A percentile compares a stretch with the other conserved stretches of the same genome.
These are phyloP conservation scores for Cryptosporidium viatorum DNA, from an alignment of 169 alveolate species.

Conservation along the genomic window DNA sequence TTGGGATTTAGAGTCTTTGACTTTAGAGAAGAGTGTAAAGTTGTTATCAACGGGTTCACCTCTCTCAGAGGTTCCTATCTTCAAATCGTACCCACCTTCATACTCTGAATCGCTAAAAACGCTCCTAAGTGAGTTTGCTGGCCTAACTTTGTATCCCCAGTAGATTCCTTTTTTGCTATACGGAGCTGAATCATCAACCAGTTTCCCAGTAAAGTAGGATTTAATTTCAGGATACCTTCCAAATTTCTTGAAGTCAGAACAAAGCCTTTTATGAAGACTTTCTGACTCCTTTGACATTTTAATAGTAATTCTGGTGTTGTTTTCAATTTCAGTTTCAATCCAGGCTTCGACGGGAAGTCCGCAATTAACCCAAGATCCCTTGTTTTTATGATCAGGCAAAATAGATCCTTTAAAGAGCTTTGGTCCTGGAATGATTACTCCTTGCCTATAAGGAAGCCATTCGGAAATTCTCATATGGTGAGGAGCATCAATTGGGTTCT, in stretches of 20 bases:
- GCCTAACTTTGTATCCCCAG: conserved; percentile 95
- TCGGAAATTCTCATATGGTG: conserved; percentile 96
- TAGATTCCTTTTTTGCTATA: conserved; percentile 83
- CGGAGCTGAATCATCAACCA: conserved; percentile 73
- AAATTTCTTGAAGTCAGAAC: conserved; percentile 38
- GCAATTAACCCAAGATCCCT: conserved; percentile 77
- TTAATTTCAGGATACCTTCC: conserved; percentile 44
- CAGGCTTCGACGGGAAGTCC: conserved; percentile 83
- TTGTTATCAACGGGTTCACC: conserved; percentile 83
- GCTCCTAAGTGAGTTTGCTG: conserved; percentile 83
- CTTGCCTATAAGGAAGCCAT: conserved; percentile 93
- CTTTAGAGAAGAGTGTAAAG: conserved; percentile 74
- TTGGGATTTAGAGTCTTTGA: conserved; percentile 42
- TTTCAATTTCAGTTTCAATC: conserved; percentile 76
- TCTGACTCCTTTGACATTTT: conserved; percentile 60
- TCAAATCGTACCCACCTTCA: conserved; percentile 89
- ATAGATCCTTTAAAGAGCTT: conserved; percentile 31
- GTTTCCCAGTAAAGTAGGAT: conserved; percentile 73
- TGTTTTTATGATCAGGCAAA: conserved; percentile 23
- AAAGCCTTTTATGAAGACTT: conserved; percentile 31
- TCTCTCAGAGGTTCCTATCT: conserved; percentile 91
- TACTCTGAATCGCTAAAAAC: conserved; percentile 85
- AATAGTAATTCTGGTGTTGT: conserved; percentile 76
- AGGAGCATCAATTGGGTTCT: conserved; percentile 98
- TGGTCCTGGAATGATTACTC: conserved; percentile 87